Base-by-base conservation (phyloP, 176 grass and related monocot species). In the Bonia amplexicaulis region DNA sequence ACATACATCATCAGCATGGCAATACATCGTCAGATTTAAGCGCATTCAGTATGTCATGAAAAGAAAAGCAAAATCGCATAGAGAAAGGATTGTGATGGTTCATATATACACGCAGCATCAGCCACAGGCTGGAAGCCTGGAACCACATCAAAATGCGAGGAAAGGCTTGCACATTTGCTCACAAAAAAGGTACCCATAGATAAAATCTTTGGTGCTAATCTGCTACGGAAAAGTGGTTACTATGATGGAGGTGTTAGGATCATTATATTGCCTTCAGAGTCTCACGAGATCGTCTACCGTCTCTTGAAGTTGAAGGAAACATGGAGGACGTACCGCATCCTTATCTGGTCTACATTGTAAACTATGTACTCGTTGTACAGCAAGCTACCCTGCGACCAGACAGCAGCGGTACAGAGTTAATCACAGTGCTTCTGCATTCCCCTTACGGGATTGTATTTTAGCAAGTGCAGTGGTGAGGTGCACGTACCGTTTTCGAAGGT, bases 361-460 rank as follows among this genome's bases (percentile, higher is more conserved):
- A 98, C 95, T 25, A 98, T 95, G 74, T 93, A 98, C 58, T 98
- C 95, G 1, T 98, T 98, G 83, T 98, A 98, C 64, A 89, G 87
- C 91, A 98, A 93, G 57, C 85, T 77, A 85, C 93, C 91, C 95
- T 98, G 93, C 82, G 91, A 89, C 71, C 79, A 83, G 63, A 77
- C 31, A 61, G 22, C 11, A 82, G 19, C 12, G 16, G 52, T 47
- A 44, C 1, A 26, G 1, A 66, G 54, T 71, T 79, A 78, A 61
- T 5, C 23, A 23, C 20, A 29, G 29, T 69, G 20, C 39, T 48
- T 42, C 7, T 7, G 14, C 12, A 15, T 57, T 85, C n/a, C 20
- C 19, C 15, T 14, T 45, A 71, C 4, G 2, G 26, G 71, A 17
- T 76, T 57, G 25, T 17, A 78, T 53, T 73, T 41, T 19, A 71